These are phyloP conservation scores for Xylariales sp. DNA, from an alignment of 2,329 filamentous ascomycete species.

Conservation along the genomic window DNA sequence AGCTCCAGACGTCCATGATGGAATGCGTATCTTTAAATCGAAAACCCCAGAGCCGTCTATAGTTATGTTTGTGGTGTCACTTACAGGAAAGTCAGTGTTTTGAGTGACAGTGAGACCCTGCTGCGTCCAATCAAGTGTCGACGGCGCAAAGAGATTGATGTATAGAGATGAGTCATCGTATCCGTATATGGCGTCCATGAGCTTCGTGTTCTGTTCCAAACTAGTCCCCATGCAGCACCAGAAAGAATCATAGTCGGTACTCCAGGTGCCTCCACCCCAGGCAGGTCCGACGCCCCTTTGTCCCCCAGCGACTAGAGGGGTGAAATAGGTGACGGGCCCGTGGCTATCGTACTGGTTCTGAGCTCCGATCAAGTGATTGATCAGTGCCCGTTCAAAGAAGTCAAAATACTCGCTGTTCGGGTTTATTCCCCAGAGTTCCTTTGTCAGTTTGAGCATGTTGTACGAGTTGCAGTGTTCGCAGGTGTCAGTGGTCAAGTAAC, in stretches of 20 bases:
- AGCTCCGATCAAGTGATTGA: constrained; percentile 47
- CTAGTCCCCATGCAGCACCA: constrained; percentile 52
- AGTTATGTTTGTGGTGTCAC: constrained; percentile 33
- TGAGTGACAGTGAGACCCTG: constrained; percentile 35
- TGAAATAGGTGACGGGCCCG: constrained; percentile 51
- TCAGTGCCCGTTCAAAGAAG: constrained; percentile 45
- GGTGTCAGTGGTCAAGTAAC: constrained; percentile 39
- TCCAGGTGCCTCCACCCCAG: constrained; percentile 51
- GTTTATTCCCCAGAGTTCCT: constrained; percentile 42
- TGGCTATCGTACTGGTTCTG: constrained; percentile 39
- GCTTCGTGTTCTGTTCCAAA: constrained; percentile 45
- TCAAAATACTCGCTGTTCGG: constrained; percentile 44
- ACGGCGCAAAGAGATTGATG: constrained; percentile 46
- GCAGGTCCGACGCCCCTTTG: constrained; percentile 44
- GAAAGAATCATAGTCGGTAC: constrained; percentile 47
- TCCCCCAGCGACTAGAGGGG: constrained; percentile 42
- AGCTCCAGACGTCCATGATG: constrained; percentile 36
- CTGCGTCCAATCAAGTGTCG: constrained; percentile 37
- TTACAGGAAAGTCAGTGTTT: constrained; percentile 35
- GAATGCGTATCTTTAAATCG: constrained; percentile 38
- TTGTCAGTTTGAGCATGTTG: constrained; percentile 53
- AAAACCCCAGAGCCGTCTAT: constrained; percentile 27
- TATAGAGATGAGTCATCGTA: constrained; percentile 36
- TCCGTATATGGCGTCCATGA: constrained; percentile 49
- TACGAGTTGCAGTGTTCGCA: constrained; percentile 50